Evolutionary conservation across 352 stramenopile genomes (phyloP).

Genomic region (Pythium aphanidermatum): DNA sequence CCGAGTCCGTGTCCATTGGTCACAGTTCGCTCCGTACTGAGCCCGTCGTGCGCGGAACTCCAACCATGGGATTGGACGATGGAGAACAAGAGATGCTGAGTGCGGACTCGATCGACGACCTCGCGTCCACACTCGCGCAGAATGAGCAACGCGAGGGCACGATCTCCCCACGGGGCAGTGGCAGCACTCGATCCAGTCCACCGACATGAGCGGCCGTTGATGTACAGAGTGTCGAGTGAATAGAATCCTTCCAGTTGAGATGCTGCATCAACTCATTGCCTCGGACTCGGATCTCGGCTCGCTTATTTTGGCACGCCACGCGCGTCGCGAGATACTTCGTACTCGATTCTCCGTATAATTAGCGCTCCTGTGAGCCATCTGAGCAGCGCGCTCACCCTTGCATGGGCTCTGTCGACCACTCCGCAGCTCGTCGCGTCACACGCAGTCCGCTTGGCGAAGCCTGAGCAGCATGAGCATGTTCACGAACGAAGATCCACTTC

Average conservation of each 20-base stretch:
- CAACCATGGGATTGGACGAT: background rate
- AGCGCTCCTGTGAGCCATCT: too few species aligned
- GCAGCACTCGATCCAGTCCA: background rate
- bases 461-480: background rate
- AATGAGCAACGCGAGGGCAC: constrained; percentile 10
- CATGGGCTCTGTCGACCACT: background rate
- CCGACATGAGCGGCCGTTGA: background rate
- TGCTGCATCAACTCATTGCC: too few species aligned
- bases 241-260: too few species aligned
- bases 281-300: too few species aligned
- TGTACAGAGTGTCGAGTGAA: background rate
- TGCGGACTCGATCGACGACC: constrained; percentile 20
- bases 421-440: background rate
- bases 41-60: constrained; percentile 9
- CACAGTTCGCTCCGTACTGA: constrained; percentile 24
- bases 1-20: constrained; percentile 18
- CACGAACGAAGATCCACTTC: constrained; percentile 7
- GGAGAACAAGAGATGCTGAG: constrained; percentile 6
- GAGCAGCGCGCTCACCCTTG: too few species aligned
- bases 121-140: constrained; percentile 17
- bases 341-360: too few species aligned
- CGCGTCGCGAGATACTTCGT: too few species aligned
- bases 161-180: too few species aligned
- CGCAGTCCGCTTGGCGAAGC: background rate
- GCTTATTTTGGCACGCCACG: too few species aligned